A percentile compares a stretch with the other conserved stretches of the same genome.
Evolutionary conservation across 1,284 basidiomycete genomes (phyloP).

Genomic region (Ganoderma sp.): DNA sequence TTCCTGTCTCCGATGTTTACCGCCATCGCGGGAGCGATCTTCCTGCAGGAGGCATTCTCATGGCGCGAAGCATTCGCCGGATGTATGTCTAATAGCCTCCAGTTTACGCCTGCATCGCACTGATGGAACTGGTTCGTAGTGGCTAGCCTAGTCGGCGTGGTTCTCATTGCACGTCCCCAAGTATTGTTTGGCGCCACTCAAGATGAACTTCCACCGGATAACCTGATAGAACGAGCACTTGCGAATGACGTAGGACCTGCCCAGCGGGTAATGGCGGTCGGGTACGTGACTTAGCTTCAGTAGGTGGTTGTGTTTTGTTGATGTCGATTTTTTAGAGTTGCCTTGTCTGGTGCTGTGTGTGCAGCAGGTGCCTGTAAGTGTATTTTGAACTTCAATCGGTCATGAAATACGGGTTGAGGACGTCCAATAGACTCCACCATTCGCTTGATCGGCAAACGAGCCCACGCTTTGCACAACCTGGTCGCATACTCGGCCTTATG

Average conservation of each 20-base stretch:
- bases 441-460: slow-evolving; percentile 74
- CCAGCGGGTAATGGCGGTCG: slow-evolving; percentile 47
- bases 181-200: slow-evolving; percentile 41
- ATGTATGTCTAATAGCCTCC: slow-evolving; percentile 46
- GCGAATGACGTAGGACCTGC: slow-evolving; percentile 37
- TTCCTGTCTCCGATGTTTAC: slow-evolving; percentile 78
- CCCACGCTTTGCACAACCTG: slow-evolving; percentile 77
- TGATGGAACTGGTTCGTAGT: slow-evolving; percentile 32
- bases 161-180: slow-evolving; percentile 54
- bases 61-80: slow-evolving; percentile 67
- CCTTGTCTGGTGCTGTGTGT: slow-evolving; percentile 65
- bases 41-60: slow-evolving; percentile 71
- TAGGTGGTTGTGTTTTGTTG: neutral
- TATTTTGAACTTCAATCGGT: neutral
- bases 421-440: slow-evolving; percentile 61
- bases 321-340: slow-evolving; percentile 46
- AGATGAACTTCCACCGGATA: slow-evolving; percentile 7
- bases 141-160: slow-evolving; percentile 55
- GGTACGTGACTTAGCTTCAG: slow-evolving; percentile 32
- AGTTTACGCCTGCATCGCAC: neutral
- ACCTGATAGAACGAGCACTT: neutral
- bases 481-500: slow-evolving; percentile 70
- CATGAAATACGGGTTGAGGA: neutral
- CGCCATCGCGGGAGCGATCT: slow-evolving; percentile 68
- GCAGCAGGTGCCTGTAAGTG: slow-evolving; percentile 64